phyloP scores from a whole-genome alignment of 2,329 filamentous ascomycete species.

The Rugonectria rugulosa region DNA sequence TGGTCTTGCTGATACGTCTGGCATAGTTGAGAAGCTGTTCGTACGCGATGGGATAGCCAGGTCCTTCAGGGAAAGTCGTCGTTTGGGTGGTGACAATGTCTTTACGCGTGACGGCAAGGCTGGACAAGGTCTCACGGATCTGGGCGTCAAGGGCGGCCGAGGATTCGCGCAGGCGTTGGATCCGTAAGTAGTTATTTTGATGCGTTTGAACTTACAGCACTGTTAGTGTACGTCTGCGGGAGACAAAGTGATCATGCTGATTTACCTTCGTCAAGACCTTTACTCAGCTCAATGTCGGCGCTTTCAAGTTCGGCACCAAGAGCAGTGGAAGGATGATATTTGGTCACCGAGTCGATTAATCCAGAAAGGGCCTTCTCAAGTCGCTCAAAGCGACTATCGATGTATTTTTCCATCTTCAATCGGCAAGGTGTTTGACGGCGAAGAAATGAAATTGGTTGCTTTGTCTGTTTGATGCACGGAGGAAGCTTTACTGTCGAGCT shows the following conservation, averaged over 20 bases:
- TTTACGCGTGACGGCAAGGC: slow-evolving; percentile 75
- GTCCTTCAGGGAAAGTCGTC: slow-evolving; percentile 60
- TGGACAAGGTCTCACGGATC: slow-evolving; percentile 73
- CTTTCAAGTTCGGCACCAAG: slow-evolving; percentile 73
- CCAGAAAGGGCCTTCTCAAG: slow-evolving; percentile 71
- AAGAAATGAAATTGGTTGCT: background rate
- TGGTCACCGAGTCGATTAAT: slow-evolving; percentile 80
- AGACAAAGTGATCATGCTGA: background rate
- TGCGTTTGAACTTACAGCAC: slow-evolving; percentile 68
- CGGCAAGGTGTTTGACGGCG: background rate
- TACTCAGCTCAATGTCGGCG: slow-evolving; percentile 73
- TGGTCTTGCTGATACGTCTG: slow-evolving; percentile 80
- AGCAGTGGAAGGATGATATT: slow-evolving; percentile 77
- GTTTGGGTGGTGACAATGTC: slow-evolving; percentile 72
- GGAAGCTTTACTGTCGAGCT: slow-evolving; percentile 31
- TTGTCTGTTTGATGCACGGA: slow-evolving; percentile 10
- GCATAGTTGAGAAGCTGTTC: slow-evolving; percentile 80
- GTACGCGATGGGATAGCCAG: slow-evolving; percentile 68
- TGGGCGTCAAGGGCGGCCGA: slow-evolving; percentile 72
- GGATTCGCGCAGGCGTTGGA: slow-evolving; percentile 72
- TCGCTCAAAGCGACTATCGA: slow-evolving; percentile 70
- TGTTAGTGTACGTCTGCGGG: slow-evolving; percentile 9
- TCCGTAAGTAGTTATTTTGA: slow-evolving; percentile 75
- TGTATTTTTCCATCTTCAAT: slow-evolving; percentile 68
- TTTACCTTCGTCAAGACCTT: slow-evolving; percentile 70